phyloP scores from a whole-genome alignment of 441 rosid genomes.

The California macrophylla region DNA sequence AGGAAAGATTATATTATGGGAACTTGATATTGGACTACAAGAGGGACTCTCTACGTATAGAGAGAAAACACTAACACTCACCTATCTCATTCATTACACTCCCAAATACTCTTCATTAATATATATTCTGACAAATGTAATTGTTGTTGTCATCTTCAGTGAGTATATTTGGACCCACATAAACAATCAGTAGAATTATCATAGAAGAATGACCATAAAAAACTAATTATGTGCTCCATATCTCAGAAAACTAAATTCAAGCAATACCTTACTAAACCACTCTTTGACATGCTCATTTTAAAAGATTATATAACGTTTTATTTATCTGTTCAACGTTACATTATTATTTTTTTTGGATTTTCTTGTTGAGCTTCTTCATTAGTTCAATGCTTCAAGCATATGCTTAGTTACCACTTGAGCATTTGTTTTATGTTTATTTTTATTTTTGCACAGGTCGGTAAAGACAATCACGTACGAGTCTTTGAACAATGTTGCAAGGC shows the following conservation, averaged over 20 bases:
- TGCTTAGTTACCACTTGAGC: conserved; percentile 9
- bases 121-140: too few species aligned
- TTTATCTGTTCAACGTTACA: too few species aligned
- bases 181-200: background rate
- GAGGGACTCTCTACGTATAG: too few species aligned
- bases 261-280: background rate
- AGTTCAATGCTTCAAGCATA: background rate
- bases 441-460: conserved; percentile 66
- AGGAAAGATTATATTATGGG: too few species aligned
- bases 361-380: conserved; percentile 1
- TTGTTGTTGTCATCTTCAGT: background rate
- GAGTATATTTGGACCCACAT: background rate
- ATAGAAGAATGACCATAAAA: background rate
- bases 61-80: too few species aligned
- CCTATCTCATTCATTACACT: too few species aligned
- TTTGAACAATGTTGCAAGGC: conserved; percentile 64
- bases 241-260: background rate
- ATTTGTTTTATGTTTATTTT: conserved; percentile 19
- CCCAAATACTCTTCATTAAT: too few species aligned
- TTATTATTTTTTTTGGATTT: background rate
- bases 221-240: background rate
- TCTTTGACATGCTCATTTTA: background rate
- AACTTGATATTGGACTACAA: too few species aligned
- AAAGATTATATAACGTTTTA: background rate
- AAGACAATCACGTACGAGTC: conserved; percentile 80